phyloP scores from a whole-genome alignment of 2,329 filamentous ascomycete species.

The Neonectria sp. region DNA sequence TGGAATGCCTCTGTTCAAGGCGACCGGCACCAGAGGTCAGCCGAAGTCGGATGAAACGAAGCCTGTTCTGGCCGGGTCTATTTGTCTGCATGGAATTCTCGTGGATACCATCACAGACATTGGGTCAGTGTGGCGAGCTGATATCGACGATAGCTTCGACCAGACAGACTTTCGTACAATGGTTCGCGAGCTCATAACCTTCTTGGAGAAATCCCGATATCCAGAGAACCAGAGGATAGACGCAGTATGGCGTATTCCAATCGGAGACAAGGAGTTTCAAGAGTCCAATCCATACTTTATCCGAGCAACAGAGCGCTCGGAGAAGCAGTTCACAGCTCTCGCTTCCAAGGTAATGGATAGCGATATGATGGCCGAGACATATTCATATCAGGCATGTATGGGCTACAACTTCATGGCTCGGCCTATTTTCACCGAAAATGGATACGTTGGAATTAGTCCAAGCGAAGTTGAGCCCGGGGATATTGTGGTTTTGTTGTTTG shows the following conservation, averaged over 20 bases:
- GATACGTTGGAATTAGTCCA: conserved; percentile 15
- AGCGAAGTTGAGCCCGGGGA: conserved; percentile 13
- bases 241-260: conserved; percentile 21
- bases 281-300: conserved; percentile 16
- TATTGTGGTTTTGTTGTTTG: conserved; percentile 17
- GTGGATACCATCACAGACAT: conserved; percentile 17
- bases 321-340: conserved; percentile 8
- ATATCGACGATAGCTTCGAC: conserved; percentile 16
- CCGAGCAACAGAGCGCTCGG: conserved; percentile 22
- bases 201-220: conserved; percentile 22
- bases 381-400: conserved; percentile 26
- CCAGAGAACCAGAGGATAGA: conserved; percentile 12
- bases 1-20: conserved; percentile 18
- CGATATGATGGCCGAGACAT: conserved; percentile 14
- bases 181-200: neutral
- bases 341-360: conserved; percentile 7
- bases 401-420: conserved; percentile 18
- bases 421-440: conserved; percentile 5
- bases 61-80: neutral
- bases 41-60: neutral
- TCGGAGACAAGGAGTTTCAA: conserved; percentile 27
- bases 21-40: conserved; percentile 12
- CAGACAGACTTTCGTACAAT: conserved; percentile 4
- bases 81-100: conserved; percentile 15
- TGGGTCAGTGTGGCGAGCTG: conserved; percentile 22